phyloP scores from a whole-genome alignment of 768 basidiomycete genomes.

The Boletus rubescentipes region DNA sequence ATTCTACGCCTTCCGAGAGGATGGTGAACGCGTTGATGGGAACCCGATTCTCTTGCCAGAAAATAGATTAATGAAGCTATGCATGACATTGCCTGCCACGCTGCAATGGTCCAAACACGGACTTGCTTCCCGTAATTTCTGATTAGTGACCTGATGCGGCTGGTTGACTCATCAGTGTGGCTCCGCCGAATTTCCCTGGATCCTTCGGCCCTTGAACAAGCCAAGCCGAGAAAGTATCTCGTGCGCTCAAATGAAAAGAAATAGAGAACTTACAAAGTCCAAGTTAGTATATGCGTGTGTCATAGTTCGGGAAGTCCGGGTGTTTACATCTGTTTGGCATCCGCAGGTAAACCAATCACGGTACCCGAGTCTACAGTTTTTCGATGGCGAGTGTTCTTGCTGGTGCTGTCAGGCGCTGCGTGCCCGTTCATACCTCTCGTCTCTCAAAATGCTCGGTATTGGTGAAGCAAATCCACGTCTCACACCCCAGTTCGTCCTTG shows the following conservation, averaged over 20 bases:
- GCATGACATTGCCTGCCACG: too few species aligned
- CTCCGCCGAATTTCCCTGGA: background rate
- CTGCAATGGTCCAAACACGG: background rate
- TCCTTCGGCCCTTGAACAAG: too few species aligned
- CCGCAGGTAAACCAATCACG: background rate
- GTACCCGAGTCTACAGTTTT: background rate
- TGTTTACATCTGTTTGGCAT: constrained; percentile 15
- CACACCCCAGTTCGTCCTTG: constrained; percentile 22
- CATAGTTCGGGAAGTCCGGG: too few species aligned
- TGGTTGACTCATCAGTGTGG: background rate
- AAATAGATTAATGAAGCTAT: background rate
- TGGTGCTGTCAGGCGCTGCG: constrained; percentile 11
- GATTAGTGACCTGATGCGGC: background rate
- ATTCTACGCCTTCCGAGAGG: background rate
- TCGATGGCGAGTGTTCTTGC: constrained; percentile 19
- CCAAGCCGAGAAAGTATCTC: too few species aligned
- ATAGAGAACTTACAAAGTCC: too few species aligned
- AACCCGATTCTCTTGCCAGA: background rate
- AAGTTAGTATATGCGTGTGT: too few species aligned
- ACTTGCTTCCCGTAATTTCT: background rate
- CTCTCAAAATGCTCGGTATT: constrained; percentile 5
- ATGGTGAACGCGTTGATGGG: background rate
- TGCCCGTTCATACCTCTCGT: background rate
- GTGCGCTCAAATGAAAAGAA: too few species aligned
- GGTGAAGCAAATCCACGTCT: constrained; percentile 19